A percentile compares a stretch with the other conserved stretches of the same genome.
These are phyloP conservation scores for Bipolaris oryzae DNA, from an alignment of 2,329 filamentous ascomycete genomes.

Conservation along the genomic window DNA sequence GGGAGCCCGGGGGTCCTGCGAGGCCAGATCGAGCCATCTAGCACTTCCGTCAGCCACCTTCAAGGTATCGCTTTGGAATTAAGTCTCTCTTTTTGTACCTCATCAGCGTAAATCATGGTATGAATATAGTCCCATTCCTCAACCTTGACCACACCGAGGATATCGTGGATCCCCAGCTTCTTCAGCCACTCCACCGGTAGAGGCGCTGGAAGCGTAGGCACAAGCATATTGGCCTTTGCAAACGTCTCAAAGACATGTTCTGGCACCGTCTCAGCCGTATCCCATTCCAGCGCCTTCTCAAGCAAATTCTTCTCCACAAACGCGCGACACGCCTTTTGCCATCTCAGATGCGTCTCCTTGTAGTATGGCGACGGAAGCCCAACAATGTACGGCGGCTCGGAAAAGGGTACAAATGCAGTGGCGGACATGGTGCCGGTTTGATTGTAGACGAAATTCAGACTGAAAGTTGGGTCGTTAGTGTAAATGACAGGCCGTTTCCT, in stretches of 20 bases:
- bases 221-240: conserved; percentile 68
- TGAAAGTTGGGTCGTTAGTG: neutral
- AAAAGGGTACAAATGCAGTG: conserved; percentile 64
- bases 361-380: conserved; percentile 76
- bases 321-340: conserved; percentile 70
- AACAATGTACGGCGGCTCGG: conserved; percentile 73
- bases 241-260: conserved; percentile 69
- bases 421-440: conserved; percentile 35
- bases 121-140: conserved; percentile 78
- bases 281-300: conserved; percentile 71
- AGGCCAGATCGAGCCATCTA: conserved; percentile 69
- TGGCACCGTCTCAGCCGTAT: conserved; percentile 67
- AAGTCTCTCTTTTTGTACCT: conserved; percentile 49
- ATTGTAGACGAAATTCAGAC: neutral
- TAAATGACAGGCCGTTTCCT: neutral
- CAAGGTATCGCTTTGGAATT: too few relatives aligned
- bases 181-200: conserved; percentile 72
- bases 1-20: conserved; percentile 65
- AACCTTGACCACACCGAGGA: conserved; percentile 69
- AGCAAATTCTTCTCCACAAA: conserved; percentile 70
- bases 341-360: conserved; percentile 66
- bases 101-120: conserved; percentile 71
- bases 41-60: neutral
- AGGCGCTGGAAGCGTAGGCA: conserved; percentile 73
- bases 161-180: conserved; percentile 67